Conservation (phyloP, 768 basidiomycete genomes). For the Dioszegia hungarica region DNA sequence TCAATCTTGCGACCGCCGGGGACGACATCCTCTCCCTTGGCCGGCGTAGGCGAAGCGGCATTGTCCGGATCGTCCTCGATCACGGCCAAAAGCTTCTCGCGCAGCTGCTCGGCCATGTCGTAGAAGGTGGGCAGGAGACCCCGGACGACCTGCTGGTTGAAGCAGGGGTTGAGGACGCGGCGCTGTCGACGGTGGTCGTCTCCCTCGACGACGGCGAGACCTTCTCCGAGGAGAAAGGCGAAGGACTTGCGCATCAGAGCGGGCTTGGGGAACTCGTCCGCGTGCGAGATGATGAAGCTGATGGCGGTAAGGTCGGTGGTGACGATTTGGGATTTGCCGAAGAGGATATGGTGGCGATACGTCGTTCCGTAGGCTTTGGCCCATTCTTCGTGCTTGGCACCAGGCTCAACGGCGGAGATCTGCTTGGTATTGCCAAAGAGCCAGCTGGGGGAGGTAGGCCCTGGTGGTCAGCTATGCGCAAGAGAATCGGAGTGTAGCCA, state of each 20-base stretch:
- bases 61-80: constrained; percentile 14
- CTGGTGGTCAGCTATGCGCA: constrained; percentile 1
- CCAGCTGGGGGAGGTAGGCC: constrained; percentile 16
- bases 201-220: constrained; percentile 50
- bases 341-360: constrained; percentile 21
- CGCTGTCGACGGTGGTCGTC: constrained; percentile 67
- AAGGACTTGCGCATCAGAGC: constrained; percentile 71
- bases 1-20: constrained; percentile 52
- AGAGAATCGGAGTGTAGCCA: background rate
- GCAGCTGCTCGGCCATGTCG: constrained; percentile 57
- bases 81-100: constrained; percentile 18
- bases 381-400: constrained; percentile 25
- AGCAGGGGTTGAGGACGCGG: constrained; percentile 54
- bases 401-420: constrained; percentile 29
- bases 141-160: constrained; percentile 54
- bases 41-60: constrained; percentile 8
- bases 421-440: constrained; percentile 20
- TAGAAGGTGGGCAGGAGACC: constrained; percentile 58
- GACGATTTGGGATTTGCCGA: constrained; percentile 60
- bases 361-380: constrained; percentile 35
- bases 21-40: constrained; percentile 13
- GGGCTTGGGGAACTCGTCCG: constrained; percentile 64
- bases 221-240: constrained; percentile 71
- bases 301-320: constrained; percentile 75
- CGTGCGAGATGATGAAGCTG: constrained; percentile 66